Percentiles rank a stretch among this genome's conserved stretches.
phyloP scores from a whole-genome alignment of 257 asterid species.

The Avicennia marina region DNA sequence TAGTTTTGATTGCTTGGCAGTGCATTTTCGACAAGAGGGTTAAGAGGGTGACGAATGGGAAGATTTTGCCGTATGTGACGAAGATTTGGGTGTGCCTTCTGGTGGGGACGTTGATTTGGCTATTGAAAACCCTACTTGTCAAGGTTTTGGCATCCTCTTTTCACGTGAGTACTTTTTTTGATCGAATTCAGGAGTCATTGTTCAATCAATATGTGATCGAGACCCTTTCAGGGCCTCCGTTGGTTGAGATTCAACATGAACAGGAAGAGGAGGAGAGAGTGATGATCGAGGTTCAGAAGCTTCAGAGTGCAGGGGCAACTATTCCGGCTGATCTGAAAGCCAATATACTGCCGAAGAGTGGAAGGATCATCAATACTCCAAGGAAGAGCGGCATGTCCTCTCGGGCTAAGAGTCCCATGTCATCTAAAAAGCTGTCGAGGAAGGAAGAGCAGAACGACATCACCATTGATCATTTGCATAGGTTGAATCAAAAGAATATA shows the following conservation, averaged over 20 bases:
- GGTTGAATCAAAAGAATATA: slow-evolving; percentile 73
- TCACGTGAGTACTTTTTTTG: slow-evolving; percentile 79
- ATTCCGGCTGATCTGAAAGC: slow-evolving; percentile 68
- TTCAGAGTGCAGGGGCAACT: slow-evolving; percentile 74
- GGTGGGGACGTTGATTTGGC: slow-evolving; percentile 75
- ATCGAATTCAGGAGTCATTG: slow-evolving; percentile 74
- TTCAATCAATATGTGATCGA: slow-evolving; percentile 75
- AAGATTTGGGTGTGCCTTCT: slow-evolving; percentile 74
- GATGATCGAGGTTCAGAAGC: slow-evolving; percentile 64
- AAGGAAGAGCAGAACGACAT: slow-evolving; percentile 56
- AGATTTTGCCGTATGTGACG: slow-evolving; percentile 52
- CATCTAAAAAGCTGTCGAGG: slow-evolving; percentile 43
- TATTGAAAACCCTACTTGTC: slow-evolving; percentile 64
- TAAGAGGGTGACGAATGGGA: slow-evolving; percentile 32
- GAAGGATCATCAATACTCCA: slow-evolving; percentile 52
- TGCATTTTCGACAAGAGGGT: slow-evolving; percentile 59
- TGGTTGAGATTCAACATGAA: slow-evolving; percentile 58
- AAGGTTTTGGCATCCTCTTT: slow-evolving; percentile 82
- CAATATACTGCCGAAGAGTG: slow-evolving; percentile 46
- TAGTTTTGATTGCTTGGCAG: slow-evolving; percentile 83
- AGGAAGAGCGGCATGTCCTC: slow-evolving; percentile 40
- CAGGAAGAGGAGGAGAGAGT: slow-evolving; percentile 73
- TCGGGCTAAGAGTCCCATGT: slow-evolving; percentile 38
- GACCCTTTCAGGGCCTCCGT: slow-evolving; percentile 69
- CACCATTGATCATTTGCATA: slow-evolving; percentile 63